A percentile compares a stretch with the other conserved stretches of the same genome.
Conservation (phyloP, 2,329 filamentous ascomycete genomes). For the Trichoderma oligosporum region DNA sequence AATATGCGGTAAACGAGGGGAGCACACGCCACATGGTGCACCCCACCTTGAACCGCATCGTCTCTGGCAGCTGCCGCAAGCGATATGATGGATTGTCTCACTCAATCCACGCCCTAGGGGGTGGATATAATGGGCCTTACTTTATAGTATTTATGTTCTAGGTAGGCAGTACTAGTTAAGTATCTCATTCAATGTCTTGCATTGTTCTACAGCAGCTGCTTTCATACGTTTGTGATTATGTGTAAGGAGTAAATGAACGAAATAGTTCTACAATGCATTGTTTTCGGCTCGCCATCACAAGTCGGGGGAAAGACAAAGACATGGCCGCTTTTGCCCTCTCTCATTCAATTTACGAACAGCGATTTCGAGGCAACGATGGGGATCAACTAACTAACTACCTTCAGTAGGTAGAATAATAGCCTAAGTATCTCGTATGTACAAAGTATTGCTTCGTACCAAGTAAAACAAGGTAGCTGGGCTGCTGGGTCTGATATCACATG, state of each 20-base stretch:
- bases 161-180: no score
- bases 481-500: slow-evolving; percentile 18
- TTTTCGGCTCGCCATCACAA: not conserved
- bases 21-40: slow-evolving; percentile 10
- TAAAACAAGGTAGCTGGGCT: no score
- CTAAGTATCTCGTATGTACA: no score
- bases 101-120: not conserved
- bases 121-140: no score
- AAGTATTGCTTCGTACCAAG: no score
- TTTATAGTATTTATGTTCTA: no score
- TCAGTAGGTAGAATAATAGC: not conserved
- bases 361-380: not conserved
- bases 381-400: not conserved
- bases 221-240: no score
- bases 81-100: not conserved
- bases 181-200: not conserved
- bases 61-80: slow-evolving; percentile 15
- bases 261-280: not conserved
- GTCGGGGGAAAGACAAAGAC: not conserved
- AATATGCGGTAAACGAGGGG: slow-evolving; percentile 2
- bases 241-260: no score
- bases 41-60: not conserved
- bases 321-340: not conserved
- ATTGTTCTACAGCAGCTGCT: not conserved
- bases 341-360: not conserved